These are phyloP conservation scores for Quercus aquifolioides DNA, from an alignment of 306 rosid genomes.

Conservation along the genomic window DNA sequence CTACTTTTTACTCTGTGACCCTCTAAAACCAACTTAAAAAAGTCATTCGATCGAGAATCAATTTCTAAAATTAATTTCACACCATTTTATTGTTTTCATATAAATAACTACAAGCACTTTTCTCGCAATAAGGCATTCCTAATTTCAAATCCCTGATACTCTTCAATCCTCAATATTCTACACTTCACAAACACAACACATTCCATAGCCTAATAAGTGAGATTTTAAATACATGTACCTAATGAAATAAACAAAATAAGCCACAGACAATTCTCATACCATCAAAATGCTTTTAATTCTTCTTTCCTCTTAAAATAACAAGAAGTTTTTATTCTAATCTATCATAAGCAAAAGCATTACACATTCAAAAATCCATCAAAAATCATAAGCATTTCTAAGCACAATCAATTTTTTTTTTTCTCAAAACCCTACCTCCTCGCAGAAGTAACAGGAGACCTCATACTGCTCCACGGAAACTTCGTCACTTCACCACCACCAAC, in stretches of 20 bases:
- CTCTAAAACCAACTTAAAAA: neutral
- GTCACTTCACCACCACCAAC: constrained; percentile 12
- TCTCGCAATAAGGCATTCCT: too few relatives aligned
- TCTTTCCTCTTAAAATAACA: neutral
- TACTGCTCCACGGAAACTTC: constrained; percentile 80
- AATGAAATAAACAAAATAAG: neutral
- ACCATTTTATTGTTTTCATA: neutral
- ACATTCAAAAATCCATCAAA: neutral
- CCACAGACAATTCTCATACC: neutral
- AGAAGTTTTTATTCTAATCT: neutral
- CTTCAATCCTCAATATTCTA: neutral
- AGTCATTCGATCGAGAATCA: neutral
- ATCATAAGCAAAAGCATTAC: neutral
- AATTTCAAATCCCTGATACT: neutral
- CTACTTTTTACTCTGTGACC: neutral
- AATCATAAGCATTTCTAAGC: neutral
- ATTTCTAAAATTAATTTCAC: neutral
- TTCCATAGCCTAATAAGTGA: too few relatives aligned
- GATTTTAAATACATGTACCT: too few relatives aligned
- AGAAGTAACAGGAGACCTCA: constrained; percentile 48
- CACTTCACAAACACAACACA: neutral
- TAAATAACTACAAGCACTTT: too few relatives aligned
- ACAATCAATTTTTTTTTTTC: neutral
- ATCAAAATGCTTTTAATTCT: neutral
- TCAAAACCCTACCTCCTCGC: constrained; percentile 26